phyloP scores from a whole-genome alignment of 305 asterid genomes.

The Galium porrigens region DNA sequence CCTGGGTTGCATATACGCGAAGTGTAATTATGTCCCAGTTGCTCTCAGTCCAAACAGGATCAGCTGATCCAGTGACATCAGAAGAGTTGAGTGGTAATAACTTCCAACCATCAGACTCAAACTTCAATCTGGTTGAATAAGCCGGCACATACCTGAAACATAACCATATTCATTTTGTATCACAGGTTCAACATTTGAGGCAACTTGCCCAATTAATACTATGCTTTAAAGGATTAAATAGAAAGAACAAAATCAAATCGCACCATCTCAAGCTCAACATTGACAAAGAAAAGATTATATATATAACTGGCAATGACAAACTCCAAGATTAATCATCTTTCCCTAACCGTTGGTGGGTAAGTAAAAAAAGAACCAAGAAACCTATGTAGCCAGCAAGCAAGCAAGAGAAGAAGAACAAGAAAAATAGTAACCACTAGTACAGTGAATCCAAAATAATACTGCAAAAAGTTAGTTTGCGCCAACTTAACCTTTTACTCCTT shows the following conservation, averaged over 20 bases:
- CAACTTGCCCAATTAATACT: neutral
- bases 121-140: slow-evolving; percentile 73
- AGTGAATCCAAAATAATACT: neutral
- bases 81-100: slow-evolving; percentile 50
- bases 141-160: slow-evolving; percentile 72
- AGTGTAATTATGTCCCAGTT: slow-evolving; percentile 63
- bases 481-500: neutral
- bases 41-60: slow-evolving; percentile 94
- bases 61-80: slow-evolving; percentile 33
- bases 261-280: too few relatives aligned
- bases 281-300: neutral
- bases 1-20: slow-evolving; percentile 52
- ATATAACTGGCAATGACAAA: neutral
- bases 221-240: neutral
- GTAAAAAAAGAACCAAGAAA: too few relatives aligned
- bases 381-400: neutral
- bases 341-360: too few relatives aligned
- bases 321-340: neutral
- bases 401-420: neutral
- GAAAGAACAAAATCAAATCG: neutral
- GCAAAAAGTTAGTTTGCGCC: neutral
- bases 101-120: slow-evolving; percentile 49
- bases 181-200: neutral
- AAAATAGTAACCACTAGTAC: neutral
- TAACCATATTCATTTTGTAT: neutral